Evolutionary conservation across 1,284 basidiomycete species (phyloP), one percentile per base, ranked within the genome.

Genomic region (Pseudozyma sp.): DNA sequence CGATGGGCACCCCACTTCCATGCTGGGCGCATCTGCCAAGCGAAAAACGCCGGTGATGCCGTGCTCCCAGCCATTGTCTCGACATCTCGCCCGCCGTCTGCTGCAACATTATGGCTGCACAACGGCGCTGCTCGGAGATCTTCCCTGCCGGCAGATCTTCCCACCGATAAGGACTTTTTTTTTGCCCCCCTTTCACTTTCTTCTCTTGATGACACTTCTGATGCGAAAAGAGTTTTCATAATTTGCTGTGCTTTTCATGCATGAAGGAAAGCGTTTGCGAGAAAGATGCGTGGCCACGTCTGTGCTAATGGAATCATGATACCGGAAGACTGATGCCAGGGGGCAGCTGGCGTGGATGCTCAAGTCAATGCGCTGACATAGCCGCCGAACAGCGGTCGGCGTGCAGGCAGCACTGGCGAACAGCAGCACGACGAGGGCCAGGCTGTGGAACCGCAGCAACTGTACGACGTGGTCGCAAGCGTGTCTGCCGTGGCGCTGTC

Each of bases 361-460:
- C 61, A 69, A 34, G 31, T 59, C 44, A 55, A 39, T 16, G 54
- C 11, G 24, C 44, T 63, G n/a, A 61, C 57, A 49, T 64, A 69
- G 14, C 67, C 61, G 42, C 67, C 53, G n/a, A 64, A 69, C 35
- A 69, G 42, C 48, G 61, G 67, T 5, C 57, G 56, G 3, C 19
- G 55, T 40, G 56, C 56, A 35, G 61, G 61, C 37, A 60, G 44
- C 2, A 44, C 40, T 31, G 67, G 56, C 19, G 61, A 69, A 37
- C 67, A 69, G 13, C 49, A 14, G 46, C 67, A 64, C 7, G 67
- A 59, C 17, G 53, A 58, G 5, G 52, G 35, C 66, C 54, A 52
- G 2, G 29, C 35, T 17, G 47, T 8, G 13, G 35, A 52, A 30
- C 53, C 49, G 57, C 56, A 63, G 61, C 56, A 69, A 5, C 48